Conservation (phyloP, 805 yeast genomes). For the Candida boidinii region DNA sequence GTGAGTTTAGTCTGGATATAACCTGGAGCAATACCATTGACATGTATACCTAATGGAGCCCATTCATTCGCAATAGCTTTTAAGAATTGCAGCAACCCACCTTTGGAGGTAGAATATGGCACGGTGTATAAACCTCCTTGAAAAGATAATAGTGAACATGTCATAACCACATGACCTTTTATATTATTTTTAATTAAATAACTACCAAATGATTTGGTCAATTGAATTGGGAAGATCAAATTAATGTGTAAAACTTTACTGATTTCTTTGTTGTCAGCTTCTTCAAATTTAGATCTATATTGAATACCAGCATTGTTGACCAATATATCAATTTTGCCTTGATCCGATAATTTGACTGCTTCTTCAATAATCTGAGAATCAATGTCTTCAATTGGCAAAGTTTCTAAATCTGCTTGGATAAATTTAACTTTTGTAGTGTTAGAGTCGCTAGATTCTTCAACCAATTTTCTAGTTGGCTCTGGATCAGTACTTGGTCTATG, state of each 20-base stretch:
- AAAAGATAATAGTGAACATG: conserved; percentile 32
- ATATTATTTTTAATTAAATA: conserved; percentile 24
- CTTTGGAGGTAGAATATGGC: conserved; percentile 35
- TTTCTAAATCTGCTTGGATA: conserved; percentile 20
- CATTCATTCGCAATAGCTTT: conserved; percentile 35
- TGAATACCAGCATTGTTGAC: conserved; percentile 29
- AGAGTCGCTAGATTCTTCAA: conserved; percentile 14
- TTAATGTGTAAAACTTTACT: conserved; percentile 32
- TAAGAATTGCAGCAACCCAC: conserved; percentile 28
- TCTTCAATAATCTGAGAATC: conserved; percentile 21
- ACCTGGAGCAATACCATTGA: conserved; percentile 44
- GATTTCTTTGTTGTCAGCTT: conserved; percentile 29
- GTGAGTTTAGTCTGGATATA: conserved; percentile 41
- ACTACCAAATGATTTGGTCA: conserved; percentile 29
- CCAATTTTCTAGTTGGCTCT: conserved; percentile 14
- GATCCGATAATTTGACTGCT: conserved; percentile 21
- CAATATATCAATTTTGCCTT: conserved; percentile 22
- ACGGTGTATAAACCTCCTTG: conserved; percentile 30
- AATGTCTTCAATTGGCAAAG: conserved; percentile 19
- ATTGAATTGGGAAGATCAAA: conserved; percentile 26
- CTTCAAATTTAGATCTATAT: conserved; percentile 23
- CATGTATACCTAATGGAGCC: conserved; percentile 34
- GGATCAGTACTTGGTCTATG: conserved; percentile 26
- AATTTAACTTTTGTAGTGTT: conserved; percentile 15
- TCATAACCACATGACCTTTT: conserved; percentile 32